These are phyloP conservation scores for Cystobasidium pallidum DNA, from an alignment of 1,284 basidiomycete species.

Conservation along the genomic window DNA sequence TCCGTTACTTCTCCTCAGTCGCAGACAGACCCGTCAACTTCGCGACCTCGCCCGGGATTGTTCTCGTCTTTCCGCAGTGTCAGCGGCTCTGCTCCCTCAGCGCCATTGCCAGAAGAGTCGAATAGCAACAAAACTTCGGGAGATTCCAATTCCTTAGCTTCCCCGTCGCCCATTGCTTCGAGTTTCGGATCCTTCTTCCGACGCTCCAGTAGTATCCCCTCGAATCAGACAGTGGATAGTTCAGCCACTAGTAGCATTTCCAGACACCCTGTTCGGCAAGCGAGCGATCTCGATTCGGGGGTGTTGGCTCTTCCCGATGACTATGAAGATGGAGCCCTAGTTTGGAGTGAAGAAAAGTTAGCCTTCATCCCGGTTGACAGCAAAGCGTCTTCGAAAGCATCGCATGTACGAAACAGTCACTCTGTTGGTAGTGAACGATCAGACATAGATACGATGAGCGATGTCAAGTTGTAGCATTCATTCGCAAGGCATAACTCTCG, in stretches of 20 bases:
- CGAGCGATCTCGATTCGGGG: background rate
- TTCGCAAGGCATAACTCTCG: too few relatives aligned
- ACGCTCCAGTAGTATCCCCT: constrained; percentile 9
- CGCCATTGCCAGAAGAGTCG: background rate
- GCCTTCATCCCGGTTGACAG: background rate
- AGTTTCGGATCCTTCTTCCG: constrained; percentile 33
- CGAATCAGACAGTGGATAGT: background rate
- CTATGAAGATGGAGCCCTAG: constrained; percentile 11
- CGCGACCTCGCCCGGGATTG: constrained; percentile 10
- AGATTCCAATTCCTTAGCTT: background rate
- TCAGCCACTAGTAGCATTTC: background rate
- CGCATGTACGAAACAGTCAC: background rate
- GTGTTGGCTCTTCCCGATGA: constrained; percentile 1
- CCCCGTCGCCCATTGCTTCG: constrained; percentile 7
- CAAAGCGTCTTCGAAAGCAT: background rate
- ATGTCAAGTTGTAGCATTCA: constrained; percentile 34
- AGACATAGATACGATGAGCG: constrained; percentile 22
- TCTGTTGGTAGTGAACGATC: constrained; percentile 8
- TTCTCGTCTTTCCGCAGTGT: constrained; percentile 31
- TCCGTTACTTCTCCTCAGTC: background rate
- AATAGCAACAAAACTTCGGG: background rate
- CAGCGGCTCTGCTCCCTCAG: background rate
- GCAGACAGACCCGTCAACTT: background rate
- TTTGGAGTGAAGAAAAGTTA: constrained; percentile 12
- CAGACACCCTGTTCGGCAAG: background rate